Evolutionary conservation across 2,329 filamentous ascomycete genomes (phyloP), one percentile per base, ranked within the genome.

Genomic region (Verticillium klebahnii): DNA sequence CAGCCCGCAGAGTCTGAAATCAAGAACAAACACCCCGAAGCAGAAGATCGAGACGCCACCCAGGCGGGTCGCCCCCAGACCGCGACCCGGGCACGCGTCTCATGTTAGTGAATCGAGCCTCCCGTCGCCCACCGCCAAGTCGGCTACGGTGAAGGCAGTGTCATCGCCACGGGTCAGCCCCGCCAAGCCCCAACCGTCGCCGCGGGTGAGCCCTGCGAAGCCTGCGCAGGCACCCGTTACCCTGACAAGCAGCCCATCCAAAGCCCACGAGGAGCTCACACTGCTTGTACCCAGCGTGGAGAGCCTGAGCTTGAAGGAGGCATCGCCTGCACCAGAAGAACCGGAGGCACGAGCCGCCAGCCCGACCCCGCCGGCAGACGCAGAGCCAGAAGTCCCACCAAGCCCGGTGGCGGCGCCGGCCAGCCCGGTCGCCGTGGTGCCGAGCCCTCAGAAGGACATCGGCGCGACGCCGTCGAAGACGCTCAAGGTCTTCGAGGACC

Each of bases 401-500:
- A 56, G 25, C 54, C 29, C 54, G 6, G 14, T 4, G 25, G 25
- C 14, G 25, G 54, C 54, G 8, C 54, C 25, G 11, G 54, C 54
- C 8, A 56, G 14, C 54, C 54, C 54, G 2, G 25, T 29, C 2
- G 29, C n/a, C 32, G 54, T 56, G 2, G 25, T 34, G 14, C 12
- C 31, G 17, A 59, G 62, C 2, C 54, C 61, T 3, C 50, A 45
- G 31, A 55, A 54, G 31, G 58, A 59, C 7, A 14, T 59, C 40
- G 19, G 54, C 54, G 29, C 6, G 36, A 72, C 75, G 0, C 73
- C 76, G 3, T 72, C 75, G 3, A 75, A 74, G 55, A 67, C 76
- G 2, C 69, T 87, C 15, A 79, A 85, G 66, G 85, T 89, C 0
- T 89, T 87, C 64, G 86, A 89, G 67, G 86, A 89, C 65, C 86